Percentiles rank a stretch among this genome's conserved stretches.
phyloP scores from a whole-genome alignment of 495 filamentous ascomycete genomes.

The Penicillium psychrofluorescens region DNA sequence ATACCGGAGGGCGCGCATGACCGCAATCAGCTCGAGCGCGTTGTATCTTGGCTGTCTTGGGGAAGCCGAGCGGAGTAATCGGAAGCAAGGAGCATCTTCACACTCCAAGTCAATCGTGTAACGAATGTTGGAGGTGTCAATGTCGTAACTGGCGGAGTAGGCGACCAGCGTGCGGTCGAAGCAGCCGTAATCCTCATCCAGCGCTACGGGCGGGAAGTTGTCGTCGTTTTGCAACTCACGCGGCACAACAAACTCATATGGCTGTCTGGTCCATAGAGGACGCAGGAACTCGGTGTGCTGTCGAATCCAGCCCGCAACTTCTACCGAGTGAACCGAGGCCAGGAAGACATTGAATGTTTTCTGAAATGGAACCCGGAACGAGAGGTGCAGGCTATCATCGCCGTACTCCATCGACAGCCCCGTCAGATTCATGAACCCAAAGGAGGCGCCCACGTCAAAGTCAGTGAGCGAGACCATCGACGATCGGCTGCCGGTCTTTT shows the following conservation, averaged over 20 bases:
- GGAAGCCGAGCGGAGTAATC: slow-evolving; percentile 62
- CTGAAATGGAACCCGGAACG: slow-evolving; percentile 68
- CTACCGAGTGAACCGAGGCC: slow-evolving; percentile 68
- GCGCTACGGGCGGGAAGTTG: slow-evolving; percentile 52
- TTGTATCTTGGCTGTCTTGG: slow-evolving; percentile 53
- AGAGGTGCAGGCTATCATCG: slow-evolving; percentile 81
- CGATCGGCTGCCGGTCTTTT: slow-evolving; percentile 49
- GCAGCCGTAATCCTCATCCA: slow-evolving; percentile 69
- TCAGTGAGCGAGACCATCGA: slow-evolving; percentile 48
- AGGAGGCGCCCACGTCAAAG: slow-evolving; percentile 43
- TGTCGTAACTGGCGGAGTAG: slow-evolving; percentile 73
- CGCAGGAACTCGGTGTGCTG: slow-evolving; percentile 70
- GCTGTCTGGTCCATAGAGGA: slow-evolving; percentile 72
- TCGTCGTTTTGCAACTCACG: slow-evolving; percentile 52
- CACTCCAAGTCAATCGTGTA: slow-evolving; percentile 72
- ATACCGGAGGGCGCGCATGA: slow-evolving; percentile 82
- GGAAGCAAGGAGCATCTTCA: slow-evolving; percentile 77
- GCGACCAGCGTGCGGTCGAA: slow-evolving; percentile 80
- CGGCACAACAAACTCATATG: slow-evolving; percentile 57
- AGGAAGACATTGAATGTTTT: slow-evolving; percentile 59
- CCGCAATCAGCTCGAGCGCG: slow-evolving; percentile 68
- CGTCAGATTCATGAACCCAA: slow-evolving; percentile 71
- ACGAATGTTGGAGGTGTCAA: slow-evolving; percentile 63
- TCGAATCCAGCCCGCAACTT: slow-evolving; percentile 68
- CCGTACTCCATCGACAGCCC: slow-evolving; percentile 57